Conservation (phyloP, 139 green algal species). For the Marvania coccoides region DNA sequence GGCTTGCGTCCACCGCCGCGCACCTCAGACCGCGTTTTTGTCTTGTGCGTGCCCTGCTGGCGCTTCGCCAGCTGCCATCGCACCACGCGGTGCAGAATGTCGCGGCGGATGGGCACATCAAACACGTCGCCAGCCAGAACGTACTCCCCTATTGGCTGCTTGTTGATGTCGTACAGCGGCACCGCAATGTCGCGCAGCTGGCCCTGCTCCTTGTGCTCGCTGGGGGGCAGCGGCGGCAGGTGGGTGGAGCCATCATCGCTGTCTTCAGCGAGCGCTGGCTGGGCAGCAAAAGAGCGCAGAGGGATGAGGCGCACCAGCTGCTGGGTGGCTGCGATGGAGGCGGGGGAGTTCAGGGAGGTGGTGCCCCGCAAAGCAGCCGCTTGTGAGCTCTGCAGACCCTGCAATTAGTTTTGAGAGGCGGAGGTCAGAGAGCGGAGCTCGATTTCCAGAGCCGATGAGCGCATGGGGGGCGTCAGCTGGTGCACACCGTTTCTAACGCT, state of each 20-base stretch:
- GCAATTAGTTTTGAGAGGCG: too few species aligned
- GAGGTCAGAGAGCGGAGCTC: not conserved
- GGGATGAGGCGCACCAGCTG: not conserved
- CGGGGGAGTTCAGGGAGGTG: not conserved
- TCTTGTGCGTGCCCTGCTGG: slow-evolving; percentile 81
- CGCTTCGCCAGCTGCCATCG: slow-evolving; percentile 81
- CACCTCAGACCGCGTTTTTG: slow-evolving; percentile 63
- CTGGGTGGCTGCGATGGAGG: not conserved
- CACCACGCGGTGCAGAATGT: slow-evolving; percentile 85
- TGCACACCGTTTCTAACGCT: not conserved
- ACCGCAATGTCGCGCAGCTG: slow-evolving; percentile 5
- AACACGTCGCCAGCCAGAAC: slow-evolving; percentile 49
- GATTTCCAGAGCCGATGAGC: not conserved
- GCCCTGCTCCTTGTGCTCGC: slow-evolving; percentile 14
- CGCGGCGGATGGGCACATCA: slow-evolving; percentile 52
- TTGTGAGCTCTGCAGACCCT: not conserved
- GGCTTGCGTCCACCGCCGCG: slow-evolving; percentile 57
- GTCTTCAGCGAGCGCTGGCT: not conserved
- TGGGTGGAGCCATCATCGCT: not conserved
- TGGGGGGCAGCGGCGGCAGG: not conserved
- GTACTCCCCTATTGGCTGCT: slow-evolving; percentile 20
- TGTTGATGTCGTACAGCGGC: slow-evolving; percentile 6
- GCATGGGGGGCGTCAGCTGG: not conserved
- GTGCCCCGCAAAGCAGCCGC: not conserved
- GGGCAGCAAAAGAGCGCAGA: not conserved